Conservation (phyloP, 2,329 filamentous ascomycete genomes). For the Nothopassalora personata region DNA sequence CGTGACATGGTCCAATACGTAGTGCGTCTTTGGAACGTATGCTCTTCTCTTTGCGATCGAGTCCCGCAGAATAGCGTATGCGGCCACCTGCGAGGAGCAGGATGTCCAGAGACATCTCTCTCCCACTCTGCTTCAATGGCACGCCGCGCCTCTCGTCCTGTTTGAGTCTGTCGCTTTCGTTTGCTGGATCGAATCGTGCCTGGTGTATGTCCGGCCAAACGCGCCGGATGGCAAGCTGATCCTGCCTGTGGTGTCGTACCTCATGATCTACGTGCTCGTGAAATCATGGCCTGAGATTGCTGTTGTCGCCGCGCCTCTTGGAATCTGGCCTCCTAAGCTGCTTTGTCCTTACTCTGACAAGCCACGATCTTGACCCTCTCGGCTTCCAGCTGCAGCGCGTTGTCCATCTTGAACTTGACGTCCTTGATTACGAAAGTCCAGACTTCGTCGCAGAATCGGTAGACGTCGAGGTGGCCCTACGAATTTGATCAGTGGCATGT, state of each 20-base stretch:
- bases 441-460: slow-evolving; percentile 98
- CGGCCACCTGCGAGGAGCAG: not conserved
- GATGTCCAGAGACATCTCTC: no score
- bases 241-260: no score
- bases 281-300: no score
- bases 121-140: no score
- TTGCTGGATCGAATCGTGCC: no score
- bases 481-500: not conserved
- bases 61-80: not conserved
- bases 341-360: slow-evolving; percentile 79
- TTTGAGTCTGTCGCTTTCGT: no score
- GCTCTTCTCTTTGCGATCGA: not conserved
- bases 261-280: no score
- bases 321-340: slow-evolving; percentile 37
- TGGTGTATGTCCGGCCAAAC: no score
- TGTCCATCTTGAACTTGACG: slow-evolving; percentile 94
- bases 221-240: no score
- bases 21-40: not conserved
- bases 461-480: slow-evolving; percentile 93
- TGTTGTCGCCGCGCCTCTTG: not conserved
- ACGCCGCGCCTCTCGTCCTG: no score
- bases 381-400: slow-evolving; percentile 63
- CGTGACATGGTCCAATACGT: not conserved
- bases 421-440: slow-evolving; percentile 99
- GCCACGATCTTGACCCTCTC: slow-evolving; percentile 98